phyloP scores from a whole-genome alignment of 2,329 filamentous ascomycete species.

The Dactylellina parvicollis region DNA sequence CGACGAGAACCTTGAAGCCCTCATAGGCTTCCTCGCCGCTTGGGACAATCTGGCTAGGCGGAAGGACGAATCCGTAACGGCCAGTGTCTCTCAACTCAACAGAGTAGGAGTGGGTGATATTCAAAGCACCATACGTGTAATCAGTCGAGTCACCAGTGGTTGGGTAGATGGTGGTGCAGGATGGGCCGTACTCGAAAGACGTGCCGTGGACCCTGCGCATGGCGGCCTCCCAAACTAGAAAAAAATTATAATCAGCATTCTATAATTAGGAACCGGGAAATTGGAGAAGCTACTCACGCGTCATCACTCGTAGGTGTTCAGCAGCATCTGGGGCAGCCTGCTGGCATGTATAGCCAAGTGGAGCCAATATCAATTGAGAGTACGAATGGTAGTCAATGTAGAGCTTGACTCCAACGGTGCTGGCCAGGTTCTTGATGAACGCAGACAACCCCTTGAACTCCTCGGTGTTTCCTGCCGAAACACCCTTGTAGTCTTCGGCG shows the following conservation, averaged over 20 bases:
- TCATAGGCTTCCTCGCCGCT: constrained; percentile 65
- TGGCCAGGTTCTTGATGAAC: constrained; percentile 63
- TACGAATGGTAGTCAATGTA: constrained; percentile 75
- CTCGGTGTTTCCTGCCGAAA: constrained; percentile 64
- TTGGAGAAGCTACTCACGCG: constrained; percentile 56
- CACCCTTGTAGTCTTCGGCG: constrained; percentile 65
- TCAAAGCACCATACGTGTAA: constrained; percentile 62
- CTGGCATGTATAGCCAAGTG: constrained; percentile 41
- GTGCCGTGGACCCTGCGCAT: constrained; percentile 68
- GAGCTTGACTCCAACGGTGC: constrained; percentile 60
- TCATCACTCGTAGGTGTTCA: constrained; percentile 64
- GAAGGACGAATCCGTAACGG: constrained; percentile 65
- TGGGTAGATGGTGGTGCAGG: constrained; percentile 72
- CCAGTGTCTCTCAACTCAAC: constrained; percentile 67
- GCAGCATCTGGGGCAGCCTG: constrained; percentile 21
- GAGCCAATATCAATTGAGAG: constrained; percentile 64
- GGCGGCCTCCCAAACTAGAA: constrained; percentile 63
- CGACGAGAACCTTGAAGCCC: constrained; percentile 60
- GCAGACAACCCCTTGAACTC: constrained; percentile 67
- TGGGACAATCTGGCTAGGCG: constrained; percentile 65
- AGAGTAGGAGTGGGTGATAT: constrained; percentile 64
- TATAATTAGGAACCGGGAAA: background rate
- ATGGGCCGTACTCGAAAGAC: constrained; percentile 62
- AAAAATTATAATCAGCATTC: background rate
- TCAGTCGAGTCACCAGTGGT: constrained; percentile 65